These are phyloP conservation scores for Solanum gracilifrons DNA, from an alignment of 257 asterid genomes.

Conservation along the genomic window DNA sequence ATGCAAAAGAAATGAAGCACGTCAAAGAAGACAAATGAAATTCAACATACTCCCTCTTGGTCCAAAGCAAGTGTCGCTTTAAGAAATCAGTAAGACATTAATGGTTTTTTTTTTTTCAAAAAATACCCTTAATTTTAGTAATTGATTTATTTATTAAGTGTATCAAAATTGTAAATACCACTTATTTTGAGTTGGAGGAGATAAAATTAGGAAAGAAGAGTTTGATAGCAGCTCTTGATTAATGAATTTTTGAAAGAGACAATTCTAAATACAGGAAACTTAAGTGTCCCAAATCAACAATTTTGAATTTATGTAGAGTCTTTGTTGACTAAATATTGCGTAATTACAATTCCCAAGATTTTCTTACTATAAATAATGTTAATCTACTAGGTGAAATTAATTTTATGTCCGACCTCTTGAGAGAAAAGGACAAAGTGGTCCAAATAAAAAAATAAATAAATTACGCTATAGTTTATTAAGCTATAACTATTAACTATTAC, in stretches of 20 bases:
- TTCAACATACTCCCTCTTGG: too few species aligned
- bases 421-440: neutral
- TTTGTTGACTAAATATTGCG: neutral
- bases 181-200: neutral
- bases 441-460: neutral
- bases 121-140: neutral
- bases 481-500: neutral
- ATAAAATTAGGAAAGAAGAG: neutral
- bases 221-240: neutral
- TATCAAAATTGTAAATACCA: neutral
- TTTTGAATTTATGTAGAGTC: neutral
- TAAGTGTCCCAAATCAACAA: neutral
- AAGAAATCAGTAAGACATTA: neutral
- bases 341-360: neutral
- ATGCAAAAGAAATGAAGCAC: neutral
- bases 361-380: neutral
- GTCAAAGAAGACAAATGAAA: neutral
- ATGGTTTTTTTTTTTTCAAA: neutral
- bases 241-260: neutral
- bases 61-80: neutral
- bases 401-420: neutral
- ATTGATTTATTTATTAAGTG: neutral
- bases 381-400: neutral
- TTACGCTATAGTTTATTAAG: neutral
- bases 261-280: neutral